Evolutionary conservation across 1,139 yeast genomes (phyloP).

Genomic region (Tardiomyces digboiensis): DNA sequence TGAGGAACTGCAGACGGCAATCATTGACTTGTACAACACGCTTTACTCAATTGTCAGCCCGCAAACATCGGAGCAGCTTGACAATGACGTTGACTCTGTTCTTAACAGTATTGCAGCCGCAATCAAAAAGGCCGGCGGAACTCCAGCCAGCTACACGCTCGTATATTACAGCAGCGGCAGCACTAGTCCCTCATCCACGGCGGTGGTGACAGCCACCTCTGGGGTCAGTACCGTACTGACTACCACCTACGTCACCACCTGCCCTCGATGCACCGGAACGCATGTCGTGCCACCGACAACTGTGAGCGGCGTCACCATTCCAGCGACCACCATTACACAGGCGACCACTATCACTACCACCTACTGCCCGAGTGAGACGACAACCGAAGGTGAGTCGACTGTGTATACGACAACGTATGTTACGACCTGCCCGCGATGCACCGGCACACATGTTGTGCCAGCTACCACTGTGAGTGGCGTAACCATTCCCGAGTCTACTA

Average conservation of each 20-base stretch:
- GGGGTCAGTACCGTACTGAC: not conserved
- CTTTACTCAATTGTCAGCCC: not conserved
- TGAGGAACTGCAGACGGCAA: not conserved
- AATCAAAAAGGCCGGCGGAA: not conserved
- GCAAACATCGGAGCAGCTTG: not conserved
- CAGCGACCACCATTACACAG: not conserved
- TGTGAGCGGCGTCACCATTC: not conserved
- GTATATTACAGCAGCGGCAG: not conserved
- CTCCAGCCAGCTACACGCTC: not conserved
- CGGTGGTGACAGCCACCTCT: not conserved
- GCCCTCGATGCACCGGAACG: not conserved
- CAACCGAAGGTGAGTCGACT: too few relatives aligned
- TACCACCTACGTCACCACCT: not conserved
- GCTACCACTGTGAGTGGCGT: too few relatives aligned
- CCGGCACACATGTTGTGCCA: too few relatives aligned
- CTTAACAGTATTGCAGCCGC: not conserved
- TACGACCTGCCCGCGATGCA: too few relatives aligned
- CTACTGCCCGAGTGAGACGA: not conserved
- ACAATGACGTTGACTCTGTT: not conserved
- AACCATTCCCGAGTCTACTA: too few relatives aligned
- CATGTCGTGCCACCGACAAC: not conserved
- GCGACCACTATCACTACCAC: not conserved
- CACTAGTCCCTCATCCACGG: not conserved
- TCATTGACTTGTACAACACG: not conserved
- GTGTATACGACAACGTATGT: too few relatives aligned